Percentiles rank a stretch among this genome's conserved stretches.
phyloP scores from a whole-genome alignment of 148 eudicot genomes.

The Linanthus parryae region DNA sequence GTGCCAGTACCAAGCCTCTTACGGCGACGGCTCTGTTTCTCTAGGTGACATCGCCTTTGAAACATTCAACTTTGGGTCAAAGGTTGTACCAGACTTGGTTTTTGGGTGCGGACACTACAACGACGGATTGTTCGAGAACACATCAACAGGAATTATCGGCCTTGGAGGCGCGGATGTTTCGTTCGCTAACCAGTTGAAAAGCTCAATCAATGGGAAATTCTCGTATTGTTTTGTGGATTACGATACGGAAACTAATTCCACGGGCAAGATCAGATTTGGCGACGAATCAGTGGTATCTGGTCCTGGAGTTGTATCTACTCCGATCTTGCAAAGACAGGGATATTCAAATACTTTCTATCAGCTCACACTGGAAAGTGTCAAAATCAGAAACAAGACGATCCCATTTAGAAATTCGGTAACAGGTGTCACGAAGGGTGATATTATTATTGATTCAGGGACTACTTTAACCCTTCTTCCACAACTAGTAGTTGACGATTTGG shows the following conservation, averaged over 20 bases:
- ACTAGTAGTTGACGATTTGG: too few relatives aligned
- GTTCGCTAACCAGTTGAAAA: slow-evolving; percentile 56
- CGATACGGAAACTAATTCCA: too few relatives aligned
- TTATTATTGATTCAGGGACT: slow-evolving; percentile 93
- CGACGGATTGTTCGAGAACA: slow-evolving; percentile 54
- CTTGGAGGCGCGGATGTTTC: slow-evolving; percentile 81
- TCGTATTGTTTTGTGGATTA: too few relatives aligned
- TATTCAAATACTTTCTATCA: too few relatives aligned
- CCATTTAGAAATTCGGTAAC: too few relatives aligned
- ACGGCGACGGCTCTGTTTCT: slow-evolving; percentile 36
- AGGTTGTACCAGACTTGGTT: slow-evolving; percentile 42
- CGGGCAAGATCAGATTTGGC: too few relatives aligned
- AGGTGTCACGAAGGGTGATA: too few relatives aligned
- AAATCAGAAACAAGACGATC: too few relatives aligned
- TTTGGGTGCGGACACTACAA: slow-evolving; percentile 83
- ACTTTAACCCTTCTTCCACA: slow-evolving; percentile 2
- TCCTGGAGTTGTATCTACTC: too few relatives aligned
- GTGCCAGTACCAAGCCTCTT: not conserved
- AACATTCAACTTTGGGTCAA: slow-evolving; percentile 54
- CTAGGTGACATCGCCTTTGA: slow-evolving; percentile 63
- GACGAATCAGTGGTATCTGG: too few relatives aligned
- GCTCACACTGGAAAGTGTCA: too few relatives aligned
- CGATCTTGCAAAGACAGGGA: too few relatives aligned
- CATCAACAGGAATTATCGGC: slow-evolving; percentile 72
- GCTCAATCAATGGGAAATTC: slow-evolving; percentile 64